Evolutionary conservation across 2,329 filamentous ascomycete species (phyloP), one percentile per base, ranked within the genome.

Genomic region (Aspergillus latus): DNA sequence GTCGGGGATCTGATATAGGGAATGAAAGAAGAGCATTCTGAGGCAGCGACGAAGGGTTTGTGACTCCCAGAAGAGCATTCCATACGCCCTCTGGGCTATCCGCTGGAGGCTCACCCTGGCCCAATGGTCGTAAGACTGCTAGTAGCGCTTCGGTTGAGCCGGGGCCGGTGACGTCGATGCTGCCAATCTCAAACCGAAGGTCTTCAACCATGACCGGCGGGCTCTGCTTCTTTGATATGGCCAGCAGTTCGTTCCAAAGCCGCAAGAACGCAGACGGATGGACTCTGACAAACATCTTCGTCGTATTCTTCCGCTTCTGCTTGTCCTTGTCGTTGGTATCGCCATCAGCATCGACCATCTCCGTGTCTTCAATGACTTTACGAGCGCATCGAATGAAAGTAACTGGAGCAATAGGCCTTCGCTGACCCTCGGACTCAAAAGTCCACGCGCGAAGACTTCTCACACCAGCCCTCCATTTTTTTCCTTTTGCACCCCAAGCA

Each of bases 91-190:
- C 71, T 39, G 74, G 72, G 29, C 69, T 71, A 28, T 72, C 62
- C 37, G 66, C 50, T 16, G 58, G 37, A 15, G 62, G 48, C 4
- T 58, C 57, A 5, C 56, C 62, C 3, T 58, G 37, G 6, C 61
- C 39, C 53, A 68, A 62, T 29, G 83, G 82, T 49, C 82, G 82
- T 6, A 97, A 76, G 8, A 89, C 81, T 26, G 86, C 84, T 9
- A 89, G 77, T 2, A 99, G 76, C 2, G 88, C 80, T 71, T 97
- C 92, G 1, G 88, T 91, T 3, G 92, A 89, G 6, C 84, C 88
- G 10, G 92, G 92, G 0, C 88, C 88, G 13, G 79, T 82, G 37
- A 89, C 76, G 56, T 88, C 83, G 59, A 90, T 88, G 62, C 87
- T 89, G 30, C 88, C 88, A 69, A 90, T 81, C 66, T 90, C 87